Percentiles rank a stretch among this genome's conserved stretches.
These are phyloP conservation scores for Bullera alba DNA, from an alignment of 768 basidiomycete genomes.

Conservation along the genomic window DNA sequence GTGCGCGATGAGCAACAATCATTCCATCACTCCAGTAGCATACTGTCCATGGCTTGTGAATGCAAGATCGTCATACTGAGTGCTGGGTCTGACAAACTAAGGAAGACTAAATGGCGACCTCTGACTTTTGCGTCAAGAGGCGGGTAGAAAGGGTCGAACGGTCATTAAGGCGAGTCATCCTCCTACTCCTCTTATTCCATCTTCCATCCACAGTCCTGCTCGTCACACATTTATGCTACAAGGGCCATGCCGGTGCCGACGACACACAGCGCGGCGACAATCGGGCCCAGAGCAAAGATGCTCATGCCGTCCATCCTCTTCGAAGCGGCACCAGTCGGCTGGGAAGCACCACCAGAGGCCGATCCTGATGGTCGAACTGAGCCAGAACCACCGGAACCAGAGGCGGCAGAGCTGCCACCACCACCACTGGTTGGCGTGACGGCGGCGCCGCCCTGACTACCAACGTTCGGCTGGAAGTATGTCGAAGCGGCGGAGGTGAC, in stretches of 20 bases:
- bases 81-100: no score
- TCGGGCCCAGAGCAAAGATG: neutral
- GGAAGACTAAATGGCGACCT: no score
- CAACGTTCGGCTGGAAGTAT: slow-evolving; percentile 33
- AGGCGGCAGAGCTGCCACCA: neutral
- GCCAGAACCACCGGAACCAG: neutral
- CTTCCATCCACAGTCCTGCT: neutral
- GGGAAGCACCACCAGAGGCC: neutral
- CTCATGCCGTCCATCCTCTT: neutral
- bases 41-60: no score
- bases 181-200: neutral
- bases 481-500: slow-evolving; percentile 28
- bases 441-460: slow-evolving; percentile 22
- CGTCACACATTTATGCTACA: neutral
- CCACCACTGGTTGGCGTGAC: slow-evolving; percentile 6
- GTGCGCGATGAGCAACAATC: no score
- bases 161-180: no score
- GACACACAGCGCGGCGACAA: neutral
- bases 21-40: no score
- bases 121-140: no score
- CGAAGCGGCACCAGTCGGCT: neutral
- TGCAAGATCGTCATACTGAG: no score
- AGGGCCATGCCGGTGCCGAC: neutral
- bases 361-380: neutral
- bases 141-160: no score